phyloP scores from a whole-genome alignment of 2,329 filamentous ascomycete species.

The Ophiosphaerella korrae region DNA sequence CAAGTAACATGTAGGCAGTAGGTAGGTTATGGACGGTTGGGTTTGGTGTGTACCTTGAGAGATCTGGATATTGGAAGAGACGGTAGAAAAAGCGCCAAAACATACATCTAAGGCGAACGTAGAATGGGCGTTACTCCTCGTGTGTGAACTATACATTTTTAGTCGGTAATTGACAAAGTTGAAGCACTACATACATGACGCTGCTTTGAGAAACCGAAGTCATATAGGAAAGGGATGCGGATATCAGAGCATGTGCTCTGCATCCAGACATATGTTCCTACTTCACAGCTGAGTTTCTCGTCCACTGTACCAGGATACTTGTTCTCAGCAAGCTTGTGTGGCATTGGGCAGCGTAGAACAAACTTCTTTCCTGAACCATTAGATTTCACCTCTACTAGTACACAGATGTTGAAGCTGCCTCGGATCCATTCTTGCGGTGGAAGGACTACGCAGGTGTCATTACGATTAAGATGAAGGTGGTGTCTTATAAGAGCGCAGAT shows the following conservation, averaged over 20 bases:
- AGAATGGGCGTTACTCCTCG: constrained; percentile 2
- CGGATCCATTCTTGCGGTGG: constrained; percentile 34
- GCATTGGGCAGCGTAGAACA: constrained; percentile 14
- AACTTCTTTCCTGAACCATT: constrained; percentile 23
- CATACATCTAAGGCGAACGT: constrained; percentile 1
- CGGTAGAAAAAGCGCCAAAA: constrained; percentile 1
- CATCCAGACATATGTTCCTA: constrained; percentile 43
- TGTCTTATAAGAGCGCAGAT: constrained; percentile 12
- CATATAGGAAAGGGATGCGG: constrained; percentile 32
- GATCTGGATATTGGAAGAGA: constrained; percentile 3
- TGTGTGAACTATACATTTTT: constrained; percentile 4
- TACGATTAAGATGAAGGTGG: constrained; percentile 28
- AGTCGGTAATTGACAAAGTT: neutral
- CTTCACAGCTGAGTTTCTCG: constrained; percentile 43
- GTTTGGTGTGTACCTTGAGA: constrained; percentile 2
- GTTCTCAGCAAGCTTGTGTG: constrained; percentile 10
- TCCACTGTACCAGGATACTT: constrained; percentile 34
- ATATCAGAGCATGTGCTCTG: constrained; percentile 36
- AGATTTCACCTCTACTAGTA: constrained; percentile 36
- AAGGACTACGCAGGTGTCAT: constrained; percentile 28
- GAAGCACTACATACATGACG: constrained; percentile 8
- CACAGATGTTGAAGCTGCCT: constrained; percentile 47
- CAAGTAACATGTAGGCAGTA: constrained; percentile 3
- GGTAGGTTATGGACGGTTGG: neutral
- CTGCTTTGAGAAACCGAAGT: constrained; percentile 33